Evolutionary conservation across 169 alveolate genomes (phyloP).

Genomic region (Plasmodium berghei): DNA sequence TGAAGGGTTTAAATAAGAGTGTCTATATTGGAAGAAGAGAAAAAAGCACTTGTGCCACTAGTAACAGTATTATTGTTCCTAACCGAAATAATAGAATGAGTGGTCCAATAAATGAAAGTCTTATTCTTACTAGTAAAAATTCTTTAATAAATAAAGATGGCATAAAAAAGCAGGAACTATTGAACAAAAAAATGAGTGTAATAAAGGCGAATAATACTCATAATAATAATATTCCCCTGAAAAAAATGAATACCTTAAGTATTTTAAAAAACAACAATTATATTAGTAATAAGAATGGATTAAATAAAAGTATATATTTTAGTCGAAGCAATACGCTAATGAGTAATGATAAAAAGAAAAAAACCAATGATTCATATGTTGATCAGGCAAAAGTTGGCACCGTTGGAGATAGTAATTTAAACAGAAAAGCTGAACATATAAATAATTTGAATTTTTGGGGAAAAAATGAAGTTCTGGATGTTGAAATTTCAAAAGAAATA

Average conservation of each 20-base stretch:
- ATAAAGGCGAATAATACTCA: conserved; percentile 20
- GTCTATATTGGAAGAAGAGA: conserved; percentile 36
- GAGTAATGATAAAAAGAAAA: background rate
- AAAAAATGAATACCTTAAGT: conserved; percentile 19
- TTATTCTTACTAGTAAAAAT: background rate
- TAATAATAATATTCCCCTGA: conserved; percentile 36
- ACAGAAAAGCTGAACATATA: background rate
- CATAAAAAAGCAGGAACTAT: conserved; percentile 1
- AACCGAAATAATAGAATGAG: background rate
- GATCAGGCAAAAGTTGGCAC: conserved; percentile 8
- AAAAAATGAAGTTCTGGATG: too few species aligned
- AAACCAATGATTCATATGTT: background rate
- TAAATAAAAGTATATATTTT: conserved; percentile 17
- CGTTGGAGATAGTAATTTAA: background rate
- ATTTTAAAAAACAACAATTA: background rate
- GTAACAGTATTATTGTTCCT: too few species aligned
- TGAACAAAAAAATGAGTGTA: conserved; percentile 16
- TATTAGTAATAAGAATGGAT: background rate
- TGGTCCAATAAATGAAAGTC: conserved; percentile 8
- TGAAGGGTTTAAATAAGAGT: conserved; percentile 26
- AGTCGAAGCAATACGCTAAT: conserved; percentile 29
- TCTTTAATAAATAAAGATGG: conserved; percentile 20
- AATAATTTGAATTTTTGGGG: background rate
- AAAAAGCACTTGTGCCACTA: too few species aligned
- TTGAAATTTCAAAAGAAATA: background rate